Evolutionary conservation across 148 eudicot species (phyloP), one percentile per base, ranked within the genome.

Genomic region (Drosera capensis): DNA sequence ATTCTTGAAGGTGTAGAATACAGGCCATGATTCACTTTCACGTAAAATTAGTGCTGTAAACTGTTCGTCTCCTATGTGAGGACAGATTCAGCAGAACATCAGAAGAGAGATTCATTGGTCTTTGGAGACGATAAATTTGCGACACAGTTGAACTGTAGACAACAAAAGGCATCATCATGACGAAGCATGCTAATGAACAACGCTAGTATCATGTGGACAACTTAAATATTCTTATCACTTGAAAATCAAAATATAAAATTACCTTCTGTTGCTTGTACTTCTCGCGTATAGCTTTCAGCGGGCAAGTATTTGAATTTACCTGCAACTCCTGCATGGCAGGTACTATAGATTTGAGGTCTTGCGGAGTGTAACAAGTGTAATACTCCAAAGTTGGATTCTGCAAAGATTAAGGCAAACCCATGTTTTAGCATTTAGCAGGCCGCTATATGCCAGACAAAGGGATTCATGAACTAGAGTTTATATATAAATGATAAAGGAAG

Each of bases 311-410:
- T 34, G 62, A 54, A 57, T 86, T 78, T 15, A 61, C 52, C 23
- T 73, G 94, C 68, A 86, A 49, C 40, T 82, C 72, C 56, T 82
- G 77, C 67, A 86, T 54, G 43, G 72, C 70, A 36, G 72, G 38
- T 26, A 82, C 94, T 14, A 70, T 54, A 34, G 17, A 56, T 71
- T 73, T 71, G 43, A 86, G 68, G 12, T 82, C 84, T 38, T 56
- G 43, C 19, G 66, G 19, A 48, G 62, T 57, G 57, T 82, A 79
- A 30, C 68, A 52, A 18, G 94, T 82, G 48, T 86, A 86, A 62
- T 79, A 72, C 73, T 86, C 82, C 17, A 86, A 62, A 49, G 85
- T 86, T 9, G 70, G 75, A 68, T 86, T 82, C 96, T 86, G 79
- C 63, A 55, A n/a, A n/a, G n/a, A n/a, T n/a, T n/a, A n/a, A n/a